These are phyloP conservation scores for Ophiostoma triangulosporum DNA, from an alignment of 2,329 filamentous ascomycete genomes.

Conservation along the genomic window DNA sequence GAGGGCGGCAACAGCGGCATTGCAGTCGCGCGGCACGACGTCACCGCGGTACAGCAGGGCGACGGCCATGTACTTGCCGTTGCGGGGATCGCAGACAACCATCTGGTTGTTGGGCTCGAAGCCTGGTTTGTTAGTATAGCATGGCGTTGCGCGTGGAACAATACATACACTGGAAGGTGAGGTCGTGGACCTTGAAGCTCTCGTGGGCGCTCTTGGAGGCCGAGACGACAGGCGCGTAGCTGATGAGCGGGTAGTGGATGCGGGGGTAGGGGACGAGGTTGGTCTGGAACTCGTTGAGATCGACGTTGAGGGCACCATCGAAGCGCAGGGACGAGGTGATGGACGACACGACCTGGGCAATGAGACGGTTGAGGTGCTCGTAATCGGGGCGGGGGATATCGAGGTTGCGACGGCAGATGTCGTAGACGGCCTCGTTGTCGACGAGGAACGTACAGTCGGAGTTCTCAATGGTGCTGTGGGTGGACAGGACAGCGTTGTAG, in stretches of 20 bases:
- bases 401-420: slow-evolving; percentile 60
- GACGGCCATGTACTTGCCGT: slow-evolving; percentile 66
- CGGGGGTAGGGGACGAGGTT: slow-evolving; percentile 62
- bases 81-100: slow-evolving; percentile 61
- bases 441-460: slow-evolving; percentile 69
- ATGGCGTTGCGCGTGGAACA: too few species aligned
- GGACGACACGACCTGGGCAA: slow-evolving; percentile 61
- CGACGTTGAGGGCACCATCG: slow-evolving; percentile 59
- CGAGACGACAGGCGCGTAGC: slow-evolving; percentile 58
- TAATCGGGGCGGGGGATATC: slow-evolving; percentile 56
- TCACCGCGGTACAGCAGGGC: slow-evolving; percentile 60
- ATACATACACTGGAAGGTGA: slow-evolving; percentile 57
- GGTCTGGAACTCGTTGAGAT: slow-evolving; percentile 67
- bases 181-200: slow-evolving; percentile 73
- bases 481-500: slow-evolving; percentile 61
- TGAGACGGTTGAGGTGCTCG: slow-evolving; percentile 59
- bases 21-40: slow-evolving; percentile 57
- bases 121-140: slow-evolving; percentile 29
- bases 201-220: slow-evolving; percentile 69
- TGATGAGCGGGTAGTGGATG: slow-evolving; percentile 62
- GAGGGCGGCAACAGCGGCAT: slow-evolving; percentile 49
- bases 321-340: slow-evolving; percentile 62
- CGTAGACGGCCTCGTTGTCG: slow-evolving; percentile 63
- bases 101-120: slow-evolving; percentile 71
- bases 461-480: slow-evolving; percentile 64